Conservation (phyloP, 1,284 basidiomycete species). For the Heliocybe sulcata region DNA sequence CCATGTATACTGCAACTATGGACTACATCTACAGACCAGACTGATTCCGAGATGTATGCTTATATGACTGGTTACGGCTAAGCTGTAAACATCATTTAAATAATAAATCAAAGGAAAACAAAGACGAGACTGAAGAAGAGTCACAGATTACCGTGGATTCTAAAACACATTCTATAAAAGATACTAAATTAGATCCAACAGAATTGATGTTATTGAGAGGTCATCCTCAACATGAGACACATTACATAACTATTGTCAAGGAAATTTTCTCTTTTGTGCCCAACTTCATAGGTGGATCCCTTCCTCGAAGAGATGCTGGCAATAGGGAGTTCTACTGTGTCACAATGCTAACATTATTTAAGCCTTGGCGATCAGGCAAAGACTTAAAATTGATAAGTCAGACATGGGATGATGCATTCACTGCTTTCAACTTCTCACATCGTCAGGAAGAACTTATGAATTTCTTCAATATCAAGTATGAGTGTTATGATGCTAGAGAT, state of each 20-base stretch:
- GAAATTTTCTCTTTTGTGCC: conserved; percentile 6
- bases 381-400: conserved; percentile 14
- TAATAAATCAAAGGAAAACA: too few species aligned
- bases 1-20: too few species aligned
- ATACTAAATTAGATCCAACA: too few species aligned
- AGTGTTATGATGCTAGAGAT: conserved; percentile 26
- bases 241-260: too few species aligned
- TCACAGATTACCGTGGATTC: too few species aligned
- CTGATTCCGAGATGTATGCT: too few species aligned
- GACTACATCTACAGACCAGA: too few species aligned
- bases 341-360: conserved; percentile 24
- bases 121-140: too few species aligned
- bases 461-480: conserved; percentile 11
- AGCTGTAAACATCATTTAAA: too few species aligned
- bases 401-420: conserved; percentile 20
- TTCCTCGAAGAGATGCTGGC: conserved; percentile 22
- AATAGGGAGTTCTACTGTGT: conserved; percentile 23
- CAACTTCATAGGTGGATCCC: conserved; percentile 19
- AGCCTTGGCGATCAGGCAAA: conserved; percentile 20
- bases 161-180: background rate
- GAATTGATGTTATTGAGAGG: too few species aligned
- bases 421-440: conserved; percentile 7
- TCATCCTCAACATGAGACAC: too few species aligned
- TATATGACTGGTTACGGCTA: too few species aligned
- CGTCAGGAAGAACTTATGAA: background rate